phyloP scores from a whole-genome alignment of 768 basidiomycete species.

The Xerocomellus chrysenteron region DNA sequence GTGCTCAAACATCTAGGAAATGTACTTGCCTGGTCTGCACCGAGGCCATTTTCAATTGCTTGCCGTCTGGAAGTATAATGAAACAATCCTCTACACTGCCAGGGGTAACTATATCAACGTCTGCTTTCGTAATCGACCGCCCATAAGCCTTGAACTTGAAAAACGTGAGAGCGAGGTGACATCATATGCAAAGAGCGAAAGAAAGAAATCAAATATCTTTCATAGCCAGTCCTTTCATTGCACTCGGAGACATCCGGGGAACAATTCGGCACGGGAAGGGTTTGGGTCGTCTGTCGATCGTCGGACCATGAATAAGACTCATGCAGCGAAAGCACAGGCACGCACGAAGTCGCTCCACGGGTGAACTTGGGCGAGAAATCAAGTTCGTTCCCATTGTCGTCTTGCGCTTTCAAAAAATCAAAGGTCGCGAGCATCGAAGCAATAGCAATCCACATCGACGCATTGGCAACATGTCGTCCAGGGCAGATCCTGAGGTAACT shows the following conservation, averaged over 20 bases:
- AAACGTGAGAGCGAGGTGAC: not conserved
- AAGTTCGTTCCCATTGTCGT: constrained; percentile 25
- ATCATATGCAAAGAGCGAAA: not conserved
- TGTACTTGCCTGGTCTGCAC: constrained; percentile 8
- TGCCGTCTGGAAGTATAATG: not conserved
- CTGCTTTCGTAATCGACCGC: not conserved
- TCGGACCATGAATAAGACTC: not conserved
- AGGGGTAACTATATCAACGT: not conserved
- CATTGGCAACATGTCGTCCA: constrained; percentile 21
- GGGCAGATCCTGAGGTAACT: constrained; percentile 20
- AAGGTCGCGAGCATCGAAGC: constrained; percentile 24
- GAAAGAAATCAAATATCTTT: constrained; percentile 4
- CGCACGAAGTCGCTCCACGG: constrained; percentile 20
- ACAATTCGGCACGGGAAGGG: constrained; percentile 23
- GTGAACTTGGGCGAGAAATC: constrained; percentile 24
- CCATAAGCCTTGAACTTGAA: not conserved
- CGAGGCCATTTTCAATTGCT: not conserved
- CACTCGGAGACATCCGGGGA: constrained; percentile 12
- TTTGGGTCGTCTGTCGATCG: constrained; percentile 18
- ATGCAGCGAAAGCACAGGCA: not conserved
- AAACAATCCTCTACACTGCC: not conserved
- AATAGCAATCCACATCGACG: constrained; percentile 28
- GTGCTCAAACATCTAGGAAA: not conserved
- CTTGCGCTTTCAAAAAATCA: constrained; percentile 21
- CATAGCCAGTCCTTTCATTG: constrained; percentile 11